These are phyloP conservation scores for Lasiosphaeriaceae sp. DNA, from an alignment of 495 filamentous ascomycete genomes.

Conservation along the genomic window DNA sequence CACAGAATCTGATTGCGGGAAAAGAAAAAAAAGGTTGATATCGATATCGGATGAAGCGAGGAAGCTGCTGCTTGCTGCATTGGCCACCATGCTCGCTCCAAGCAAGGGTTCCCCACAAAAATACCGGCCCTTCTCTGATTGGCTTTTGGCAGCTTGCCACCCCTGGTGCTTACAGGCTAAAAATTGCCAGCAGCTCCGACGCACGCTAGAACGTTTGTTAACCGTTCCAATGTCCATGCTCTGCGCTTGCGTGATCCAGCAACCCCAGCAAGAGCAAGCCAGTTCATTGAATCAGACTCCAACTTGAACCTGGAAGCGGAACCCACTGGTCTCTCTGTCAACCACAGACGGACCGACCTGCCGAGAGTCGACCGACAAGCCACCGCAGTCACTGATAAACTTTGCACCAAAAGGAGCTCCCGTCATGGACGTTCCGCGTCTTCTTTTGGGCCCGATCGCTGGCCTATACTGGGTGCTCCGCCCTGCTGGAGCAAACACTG, in stretches of 20 bases:
- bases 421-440: neutral
- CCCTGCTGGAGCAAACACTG: neutral
- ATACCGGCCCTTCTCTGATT: neutral
- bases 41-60: neutral
- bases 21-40: slow-evolving; percentile 7
- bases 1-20: neutral
- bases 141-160: neutral
- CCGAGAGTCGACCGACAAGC: neutral
- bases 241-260: no score
- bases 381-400: neutral
- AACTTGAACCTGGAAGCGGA: no score
- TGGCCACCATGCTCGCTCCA: no score
- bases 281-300: no score
- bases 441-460: neutral
- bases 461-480: neutral
- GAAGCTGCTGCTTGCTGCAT: no score
- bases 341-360: neutral
- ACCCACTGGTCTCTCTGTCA: neutral
- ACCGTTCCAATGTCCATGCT: no score
- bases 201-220: neutral
- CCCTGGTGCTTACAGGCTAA: neutral
- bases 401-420: neutral
- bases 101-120: slow-evolving; percentile 5
- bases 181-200: slow-evolving; percentile 9
- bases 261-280: no score